Evolutionary conservation across 805 yeast genomes (phyloP).

Genomic region (Wickerhamiella hasegawae): DNA sequence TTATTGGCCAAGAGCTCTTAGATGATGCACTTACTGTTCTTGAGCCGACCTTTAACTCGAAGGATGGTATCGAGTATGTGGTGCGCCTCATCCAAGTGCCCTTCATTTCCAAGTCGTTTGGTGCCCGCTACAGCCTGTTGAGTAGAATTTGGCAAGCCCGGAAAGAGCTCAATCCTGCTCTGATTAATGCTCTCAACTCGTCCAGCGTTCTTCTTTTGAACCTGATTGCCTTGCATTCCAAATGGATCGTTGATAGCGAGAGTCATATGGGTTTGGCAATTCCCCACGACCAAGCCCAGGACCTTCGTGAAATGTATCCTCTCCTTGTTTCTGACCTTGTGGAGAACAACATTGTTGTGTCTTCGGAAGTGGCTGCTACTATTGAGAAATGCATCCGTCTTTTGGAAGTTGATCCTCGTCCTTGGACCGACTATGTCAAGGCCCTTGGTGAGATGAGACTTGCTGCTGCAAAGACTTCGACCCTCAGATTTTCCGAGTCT

Average conservation of each 20-base stretch:
- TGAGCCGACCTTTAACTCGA: background rate
- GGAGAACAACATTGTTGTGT: conserved; percentile 1
- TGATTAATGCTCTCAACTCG: conserved; percentile 5
- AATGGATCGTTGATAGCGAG: conserved; percentile 6
- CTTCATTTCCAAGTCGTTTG: conserved; percentile 6
- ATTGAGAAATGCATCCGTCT: conserved; percentile 4
- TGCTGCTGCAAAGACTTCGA: no score
- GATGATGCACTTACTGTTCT: background rate
- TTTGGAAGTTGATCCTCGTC: conserved; percentile 1
- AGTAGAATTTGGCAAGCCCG: conserved; percentile 14
- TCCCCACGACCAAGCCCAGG: conserved; percentile 6
- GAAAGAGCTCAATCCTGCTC: conserved; percentile 6
- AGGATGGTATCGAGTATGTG: conserved; percentile 6
- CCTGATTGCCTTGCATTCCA: conserved; percentile 8
- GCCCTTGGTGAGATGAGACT: background rate
- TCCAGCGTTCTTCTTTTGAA: conserved; percentile 5
- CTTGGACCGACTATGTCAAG: conserved; percentile 2
- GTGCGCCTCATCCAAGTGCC: conserved; percentile 10
- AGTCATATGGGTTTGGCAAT: conserved; percentile 2
- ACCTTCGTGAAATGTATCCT: conserved; percentile 5
- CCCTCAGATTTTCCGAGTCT: background rate
- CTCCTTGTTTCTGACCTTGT: conserved; percentile 8
- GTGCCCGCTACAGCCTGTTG: conserved; percentile 11
- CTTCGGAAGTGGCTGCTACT: conserved; percentile 1
- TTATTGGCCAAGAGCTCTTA: conserved; percentile 12